Base-by-base conservation (phyloP, 768 basidiomycete species). In the Leccinum disarticulatum region DNA sequence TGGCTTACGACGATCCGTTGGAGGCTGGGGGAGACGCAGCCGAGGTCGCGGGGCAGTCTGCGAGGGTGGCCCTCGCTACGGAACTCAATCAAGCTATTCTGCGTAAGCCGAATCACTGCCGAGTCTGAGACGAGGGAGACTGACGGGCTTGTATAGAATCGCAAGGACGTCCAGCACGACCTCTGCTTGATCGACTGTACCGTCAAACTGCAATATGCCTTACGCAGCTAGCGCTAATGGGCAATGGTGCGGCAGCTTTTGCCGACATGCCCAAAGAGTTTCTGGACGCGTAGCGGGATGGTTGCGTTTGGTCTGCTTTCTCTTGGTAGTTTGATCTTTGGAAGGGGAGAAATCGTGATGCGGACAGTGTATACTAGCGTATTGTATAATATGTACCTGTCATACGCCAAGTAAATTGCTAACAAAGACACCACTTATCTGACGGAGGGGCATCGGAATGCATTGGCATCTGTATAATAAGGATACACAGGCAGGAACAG, bases 81-180 rank as follows among this genome's bases (percentile, higher is more conserved):
- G 90, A 92, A 74, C 72, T 94, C 41, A 94, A 95, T 66, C 81
- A 86, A 70, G 90, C 87, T 43, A 92, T 95, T 58, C 77, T 95
- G 55, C 88, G 93, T 93, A 66, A 64, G 86, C 75, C 49, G 48
- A 52, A 36, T 41, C 53, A 47, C 15, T 56, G 3, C 36, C 6
- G 22, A 55, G 17, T 54, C 47, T 30, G 14, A n/a, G 28, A 4
- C 2, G 36, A 35, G 30, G 58, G 28, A 49, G 57, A 38, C 60
- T 66, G 48, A 62, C 35, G 9, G 25, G 6, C 27, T 30, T 43
- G 55, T 28, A 11, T 61, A 95, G 92, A 84, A 73, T 93, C 91
- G 0, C 89, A 90, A 76, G 88, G 88, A 19, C 83, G 83, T 38
- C 90, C 91, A 3, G 76, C 83, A 6, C 80, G 79, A 55, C 90